Evolutionary conservation across 192 early-diverging fungal species (phyloP).

Genomic region (Glomus cerebriforme): DNA sequence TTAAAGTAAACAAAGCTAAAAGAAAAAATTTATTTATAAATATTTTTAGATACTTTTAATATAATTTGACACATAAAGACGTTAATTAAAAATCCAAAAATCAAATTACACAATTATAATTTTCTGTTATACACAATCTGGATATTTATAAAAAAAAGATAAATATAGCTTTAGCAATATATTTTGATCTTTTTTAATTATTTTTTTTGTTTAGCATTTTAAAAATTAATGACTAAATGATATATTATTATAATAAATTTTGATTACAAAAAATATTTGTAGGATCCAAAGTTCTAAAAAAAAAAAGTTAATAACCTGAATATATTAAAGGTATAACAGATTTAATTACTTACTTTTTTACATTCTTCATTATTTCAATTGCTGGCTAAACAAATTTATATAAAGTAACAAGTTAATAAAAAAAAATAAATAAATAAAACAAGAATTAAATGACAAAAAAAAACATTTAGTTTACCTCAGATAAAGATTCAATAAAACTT

Average conservation of each 20-base stretch:
- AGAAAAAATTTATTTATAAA: too few relatives aligned
- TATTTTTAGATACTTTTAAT: too few relatives aligned
- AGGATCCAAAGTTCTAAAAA: slow-evolving; percentile 14
- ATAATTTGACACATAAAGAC: too few relatives aligned
- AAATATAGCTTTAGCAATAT: too few relatives aligned
- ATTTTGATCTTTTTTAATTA: too few relatives aligned
- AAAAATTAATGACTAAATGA: too few relatives aligned
- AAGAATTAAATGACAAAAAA: not conserved
- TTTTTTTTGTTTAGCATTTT: too few relatives aligned
- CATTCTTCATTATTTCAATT: not conserved
- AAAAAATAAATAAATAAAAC: not conserved
- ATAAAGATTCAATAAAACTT: slow-evolving; percentile 7
- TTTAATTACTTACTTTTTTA: slow-evolving; percentile 5
- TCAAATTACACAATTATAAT: too few relatives aligned
- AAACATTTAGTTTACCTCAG: not conserved
- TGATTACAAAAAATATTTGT: slow-evolving; percentile 23
- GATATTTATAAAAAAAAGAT: too few relatives aligned
- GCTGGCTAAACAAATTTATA: slow-evolving; percentile 6
- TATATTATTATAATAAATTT: slow-evolving; percentile 23
- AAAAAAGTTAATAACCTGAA: not conserved
- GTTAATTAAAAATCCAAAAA: too few relatives aligned
- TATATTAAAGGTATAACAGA: not conserved
- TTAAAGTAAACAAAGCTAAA: too few relatives aligned
- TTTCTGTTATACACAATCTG: too few relatives aligned
- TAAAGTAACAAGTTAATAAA: not conserved